These are phyloP conservation scores for Petunia axillaris DNA, from an alignment of 257 asterid species.

Conservation along the genomic window DNA sequence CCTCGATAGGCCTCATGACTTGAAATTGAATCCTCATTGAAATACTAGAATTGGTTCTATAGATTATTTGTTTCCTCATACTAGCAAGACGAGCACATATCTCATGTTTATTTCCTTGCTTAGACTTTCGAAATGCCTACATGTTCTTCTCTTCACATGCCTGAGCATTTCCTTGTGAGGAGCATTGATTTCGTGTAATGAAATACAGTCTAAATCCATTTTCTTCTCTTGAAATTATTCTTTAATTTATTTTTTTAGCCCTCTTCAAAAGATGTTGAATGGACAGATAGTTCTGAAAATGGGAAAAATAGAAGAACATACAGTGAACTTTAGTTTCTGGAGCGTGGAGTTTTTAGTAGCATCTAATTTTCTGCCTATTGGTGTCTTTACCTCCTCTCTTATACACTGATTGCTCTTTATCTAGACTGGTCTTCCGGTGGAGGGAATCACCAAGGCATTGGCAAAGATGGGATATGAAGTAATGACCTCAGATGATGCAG, in stretches of 20 bases:
- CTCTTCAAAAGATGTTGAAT: neutral
- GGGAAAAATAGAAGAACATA: neutral
- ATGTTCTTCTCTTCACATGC: neutral
- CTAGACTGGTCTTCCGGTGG: conserved; percentile 76
- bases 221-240: neutral
- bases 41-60: neutral
- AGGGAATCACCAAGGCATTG: conserved; percentile 61
- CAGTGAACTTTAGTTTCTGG: neutral
- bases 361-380: conserved; percentile 7
- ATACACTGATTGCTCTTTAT: neutral
- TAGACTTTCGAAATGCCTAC: neutral
- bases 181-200: conserved; percentile 8
- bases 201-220: neutral
- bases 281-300: neutral
- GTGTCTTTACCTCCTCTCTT: neutral
- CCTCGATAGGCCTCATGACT: neutral
- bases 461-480: conserved; percentile 90
- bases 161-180: neutral
- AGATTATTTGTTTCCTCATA: neutral
- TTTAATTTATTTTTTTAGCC: neutral
- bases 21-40: neutral
- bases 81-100: neutral
- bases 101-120: neutral
- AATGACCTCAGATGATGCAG: conserved; percentile 85
- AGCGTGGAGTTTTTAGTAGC: neutral